A percentile compares a stretch with the other conserved stretches of the same genome.
phyloP scores from a whole-genome alignment of 257 asterid genomes.

The Nicotiana tomentosiformis region DNA sequence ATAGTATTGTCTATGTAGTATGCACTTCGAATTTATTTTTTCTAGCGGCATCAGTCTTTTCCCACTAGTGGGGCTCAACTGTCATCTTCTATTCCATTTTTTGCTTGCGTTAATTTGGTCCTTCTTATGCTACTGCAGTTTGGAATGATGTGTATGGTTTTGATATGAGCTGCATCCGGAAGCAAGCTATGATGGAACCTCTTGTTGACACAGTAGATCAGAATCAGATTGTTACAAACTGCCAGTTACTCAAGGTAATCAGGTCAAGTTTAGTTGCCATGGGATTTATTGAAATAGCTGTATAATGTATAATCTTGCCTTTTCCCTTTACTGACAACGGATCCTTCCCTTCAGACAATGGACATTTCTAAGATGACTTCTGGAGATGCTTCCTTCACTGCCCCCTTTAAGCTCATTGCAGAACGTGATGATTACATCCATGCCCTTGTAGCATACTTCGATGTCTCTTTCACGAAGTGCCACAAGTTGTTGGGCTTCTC shows the following conservation, averaged over 20 bases:
- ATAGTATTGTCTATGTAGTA: background rate
- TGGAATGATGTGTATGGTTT: slow-evolving; percentile 91
- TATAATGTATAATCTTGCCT: background rate
- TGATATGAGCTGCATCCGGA: slow-evolving; percentile 97
- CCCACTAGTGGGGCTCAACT: background rate
- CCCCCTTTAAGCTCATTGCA: slow-evolving; percentile 95
- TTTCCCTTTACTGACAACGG: background rate
- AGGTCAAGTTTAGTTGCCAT: slow-evolving; percentile 2
- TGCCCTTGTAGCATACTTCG: slow-evolving; percentile 94
- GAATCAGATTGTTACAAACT: slow-evolving; percentile 86
- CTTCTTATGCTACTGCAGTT: slow-evolving; percentile 38
- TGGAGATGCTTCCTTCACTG: slow-evolving; percentile 84
- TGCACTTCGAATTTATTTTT: background rate
- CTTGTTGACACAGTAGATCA: slow-evolving; percentile 92
- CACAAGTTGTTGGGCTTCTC: slow-evolving; percentile 89
- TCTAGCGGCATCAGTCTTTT: background rate
- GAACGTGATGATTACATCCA: slow-evolving; percentile 91
- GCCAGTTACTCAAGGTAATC: slow-evolving; percentile 79
- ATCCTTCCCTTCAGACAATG: slow-evolving; percentile 56
- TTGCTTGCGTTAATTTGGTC: background rate
- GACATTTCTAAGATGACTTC: slow-evolving; percentile 91
- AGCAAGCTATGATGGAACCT: slow-evolving; percentile 83
- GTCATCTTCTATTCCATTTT: background rate
- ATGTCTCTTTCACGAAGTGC: slow-evolving; percentile 84
- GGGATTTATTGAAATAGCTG: background rate